Conservation (phyloP, 306 rosid species). For the Clitoria ternatea region DNA sequence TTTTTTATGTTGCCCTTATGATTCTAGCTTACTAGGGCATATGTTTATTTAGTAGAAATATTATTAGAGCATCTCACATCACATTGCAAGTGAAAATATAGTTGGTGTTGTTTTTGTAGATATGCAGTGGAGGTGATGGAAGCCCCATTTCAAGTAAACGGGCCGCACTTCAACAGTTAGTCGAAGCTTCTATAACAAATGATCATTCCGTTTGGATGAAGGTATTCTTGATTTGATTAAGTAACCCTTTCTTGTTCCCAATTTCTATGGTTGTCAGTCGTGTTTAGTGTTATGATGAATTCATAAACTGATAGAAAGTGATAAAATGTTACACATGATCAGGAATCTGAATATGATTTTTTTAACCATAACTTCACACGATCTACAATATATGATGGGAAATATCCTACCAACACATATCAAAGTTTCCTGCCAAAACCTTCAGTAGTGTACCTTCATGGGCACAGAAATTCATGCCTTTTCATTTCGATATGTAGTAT, state of each 20-base stretch:
- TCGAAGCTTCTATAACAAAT: conserved; percentile 69
- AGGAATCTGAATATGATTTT: too few relatives aligned
- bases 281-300: not conserved
- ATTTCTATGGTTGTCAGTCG: not conserved
- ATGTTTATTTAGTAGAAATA: conserved; percentile 1
- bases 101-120: conserved; percentile 41
- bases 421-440: too few relatives aligned
- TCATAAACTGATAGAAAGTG: too few relatives aligned
- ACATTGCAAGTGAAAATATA: not conserved
- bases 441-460: too few relatives aligned
- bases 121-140: conserved; percentile 64
- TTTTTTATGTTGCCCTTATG: not conserved
- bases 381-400: too few relatives aligned
- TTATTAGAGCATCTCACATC: not conserved
- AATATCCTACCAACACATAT: too few relatives aligned
- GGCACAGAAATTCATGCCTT: too few relatives aligned
- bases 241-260: not conserved
- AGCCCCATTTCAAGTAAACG: conserved; percentile 64
- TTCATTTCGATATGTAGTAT: too few relatives aligned
- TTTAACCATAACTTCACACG: too few relatives aligned
- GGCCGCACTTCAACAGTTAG: conserved; percentile 79
- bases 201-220: conserved; percentile 83
- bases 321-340: too few relatives aligned
- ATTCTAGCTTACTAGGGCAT: conserved; percentile 5
- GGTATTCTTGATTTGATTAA: conserved; percentile 50